Conservation (phyloP, 208 protist genomes). For the Herpetomonas muscarum region DNA sequence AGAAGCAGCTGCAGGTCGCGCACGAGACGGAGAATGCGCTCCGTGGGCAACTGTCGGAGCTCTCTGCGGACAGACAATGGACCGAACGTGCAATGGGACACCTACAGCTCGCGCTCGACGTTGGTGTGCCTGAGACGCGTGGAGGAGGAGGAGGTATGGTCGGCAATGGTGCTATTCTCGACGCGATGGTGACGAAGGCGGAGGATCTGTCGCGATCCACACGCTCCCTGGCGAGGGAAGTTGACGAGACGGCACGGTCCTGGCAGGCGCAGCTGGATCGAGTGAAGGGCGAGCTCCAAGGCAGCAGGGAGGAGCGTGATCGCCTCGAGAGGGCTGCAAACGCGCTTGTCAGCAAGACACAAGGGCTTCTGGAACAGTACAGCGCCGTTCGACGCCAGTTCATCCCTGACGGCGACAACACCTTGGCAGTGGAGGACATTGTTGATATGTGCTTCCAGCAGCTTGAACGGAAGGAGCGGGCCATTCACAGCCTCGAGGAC, state of each 20-base stretch:
- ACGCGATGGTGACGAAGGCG: too few species aligned
- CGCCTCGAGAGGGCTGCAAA: constrained; percentile 7
- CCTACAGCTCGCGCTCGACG: background rate
- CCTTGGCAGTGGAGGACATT: constrained; percentile 11
- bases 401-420: constrained; percentile 13
- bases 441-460: constrained; percentile 11
- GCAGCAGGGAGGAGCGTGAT: background rate
- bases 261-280: background rate
- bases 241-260: background rate
- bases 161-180: too few species aligned
- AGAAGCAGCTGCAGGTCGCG: background rate
- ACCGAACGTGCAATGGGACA: background rate
- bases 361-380: constrained; percentile 7
- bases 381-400: constrained; percentile 6
- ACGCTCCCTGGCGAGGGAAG: background rate
- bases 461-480: constrained; percentile 3
- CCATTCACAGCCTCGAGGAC: background rate
- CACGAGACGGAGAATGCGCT: background rate
- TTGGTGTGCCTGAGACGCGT: too few species aligned
- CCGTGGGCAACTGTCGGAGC: background rate
- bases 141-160: too few species aligned
- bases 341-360: constrained; percentile 1
- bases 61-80: background rate
- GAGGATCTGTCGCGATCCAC: too few species aligned
- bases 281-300: background rate